Percentiles rank a stretch among this genome's conserved stretches.
Evolutionary conservation across 2,329 filamentous ascomycete species (phyloP).

Genomic region (Monilinia fructicola): DNA sequence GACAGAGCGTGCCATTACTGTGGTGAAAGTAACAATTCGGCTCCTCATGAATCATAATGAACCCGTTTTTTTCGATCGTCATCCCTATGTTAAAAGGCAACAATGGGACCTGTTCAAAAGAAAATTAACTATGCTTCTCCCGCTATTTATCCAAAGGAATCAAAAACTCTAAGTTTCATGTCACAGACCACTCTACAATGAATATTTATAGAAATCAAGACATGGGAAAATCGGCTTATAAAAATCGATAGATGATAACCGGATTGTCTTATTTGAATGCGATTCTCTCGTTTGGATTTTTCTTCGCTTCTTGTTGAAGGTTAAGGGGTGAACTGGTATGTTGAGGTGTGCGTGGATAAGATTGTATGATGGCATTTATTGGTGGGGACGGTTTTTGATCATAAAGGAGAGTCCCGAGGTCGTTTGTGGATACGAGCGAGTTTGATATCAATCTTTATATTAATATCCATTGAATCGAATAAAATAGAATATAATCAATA

Average conservation of each 20-base stretch:
- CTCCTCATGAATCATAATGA: no score
- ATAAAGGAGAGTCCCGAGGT: neutral
- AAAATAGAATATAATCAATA: no score
- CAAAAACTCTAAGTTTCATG: no score
- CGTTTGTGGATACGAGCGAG: no score
- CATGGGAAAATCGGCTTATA: neutral
- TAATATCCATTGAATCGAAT: neutral
- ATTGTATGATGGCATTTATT: neutral
- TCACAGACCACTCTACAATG: neutral
- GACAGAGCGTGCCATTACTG: neutral
- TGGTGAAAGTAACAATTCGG: no score
- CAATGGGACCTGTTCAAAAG: neutral
- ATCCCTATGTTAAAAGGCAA: neutral
- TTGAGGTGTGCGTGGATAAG: neutral
- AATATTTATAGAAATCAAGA: neutral
- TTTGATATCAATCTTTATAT: neutral
- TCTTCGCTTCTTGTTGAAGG: neutral
- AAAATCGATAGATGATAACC: no score
- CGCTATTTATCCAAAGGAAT: no score
- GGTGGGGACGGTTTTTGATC: neutral
- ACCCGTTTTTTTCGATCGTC: no score
- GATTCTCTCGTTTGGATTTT: neutral
- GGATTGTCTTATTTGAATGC: neutral
- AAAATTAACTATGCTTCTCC: neutral
- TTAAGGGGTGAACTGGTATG: neutral